These are phyloP conservation scores for Populus euphratica DNA, from an alignment of 345 rosid genomes.

Conservation along the genomic window DNA sequence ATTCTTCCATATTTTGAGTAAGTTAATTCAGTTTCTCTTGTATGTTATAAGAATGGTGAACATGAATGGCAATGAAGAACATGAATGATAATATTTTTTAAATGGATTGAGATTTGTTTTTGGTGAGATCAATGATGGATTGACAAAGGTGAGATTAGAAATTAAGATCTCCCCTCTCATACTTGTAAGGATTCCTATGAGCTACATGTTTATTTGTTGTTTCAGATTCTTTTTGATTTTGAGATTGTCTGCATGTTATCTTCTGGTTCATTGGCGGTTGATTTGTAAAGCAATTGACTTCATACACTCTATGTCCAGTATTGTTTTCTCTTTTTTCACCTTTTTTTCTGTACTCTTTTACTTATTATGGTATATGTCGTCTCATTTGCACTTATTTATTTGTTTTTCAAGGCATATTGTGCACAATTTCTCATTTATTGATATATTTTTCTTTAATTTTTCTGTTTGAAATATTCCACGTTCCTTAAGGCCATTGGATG, in stretches of 20 bases:
- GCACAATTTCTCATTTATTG: background rate
- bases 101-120: background rate
- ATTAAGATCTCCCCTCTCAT: too few species aligned
- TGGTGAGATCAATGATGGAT: too few species aligned
- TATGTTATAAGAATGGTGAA: background rate
- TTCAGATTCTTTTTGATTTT: background rate
- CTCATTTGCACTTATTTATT: background rate
- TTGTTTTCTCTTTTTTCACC: background rate
- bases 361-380: background rate
- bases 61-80: background rate
- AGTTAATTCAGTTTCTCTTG: too few species aligned
- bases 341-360: background rate
- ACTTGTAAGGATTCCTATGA: background rate
- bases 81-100: background rate
- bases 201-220: background rate
- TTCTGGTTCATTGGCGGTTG: background rate
- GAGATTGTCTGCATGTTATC: slow-evolving; percentile 3
- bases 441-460: background rate
- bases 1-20: background rate
- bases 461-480: background rate
- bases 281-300: background rate
- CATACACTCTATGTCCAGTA: too few species aligned
- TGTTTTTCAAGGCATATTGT: background rate
- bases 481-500: background rate
- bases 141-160: too few species aligned